Conservation (phyloP, 495 filamentous ascomycete species). For the Pyronema omphalodes region DNA sequence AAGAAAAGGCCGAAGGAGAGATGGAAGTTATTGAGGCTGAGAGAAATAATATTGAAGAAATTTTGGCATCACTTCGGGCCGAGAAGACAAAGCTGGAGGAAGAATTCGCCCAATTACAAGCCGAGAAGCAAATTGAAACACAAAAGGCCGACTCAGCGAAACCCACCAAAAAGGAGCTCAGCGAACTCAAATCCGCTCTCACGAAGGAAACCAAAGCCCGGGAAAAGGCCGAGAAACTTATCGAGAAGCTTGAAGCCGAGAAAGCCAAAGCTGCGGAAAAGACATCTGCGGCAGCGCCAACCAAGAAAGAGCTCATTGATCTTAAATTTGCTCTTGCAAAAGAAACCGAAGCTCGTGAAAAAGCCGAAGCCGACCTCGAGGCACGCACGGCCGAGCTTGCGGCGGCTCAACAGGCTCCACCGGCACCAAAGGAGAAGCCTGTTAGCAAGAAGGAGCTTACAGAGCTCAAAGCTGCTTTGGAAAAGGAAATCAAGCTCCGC, state of each 20-base stretch:
- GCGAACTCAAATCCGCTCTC: slow-evolving; percentile 47
- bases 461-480: background rate
- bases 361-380: slow-evolving; percentile 39
- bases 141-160: slow-evolving; percentile 45
- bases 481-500: slow-evolving; percentile 26
- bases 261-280: slow-evolving; percentile 24
- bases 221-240: slow-evolving; percentile 67
- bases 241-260: slow-evolving; percentile 46
- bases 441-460: slow-evolving; percentile 9
- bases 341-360: slow-evolving; percentile 63
- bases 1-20: slow-evolving; percentile 40
- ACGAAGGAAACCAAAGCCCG: slow-evolving; percentile 73
- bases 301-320: slow-evolving; percentile 45
- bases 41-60: background rate
- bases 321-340: slow-evolving; percentile 62
- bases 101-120: slow-evolving; percentile 77
- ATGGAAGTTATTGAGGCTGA: background rate
- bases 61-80: background rate
- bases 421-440: slow-evolving; percentile 17
- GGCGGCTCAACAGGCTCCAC: slow-evolving; percentile 25
- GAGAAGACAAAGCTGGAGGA: slow-evolving; percentile 31
- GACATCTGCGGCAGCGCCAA: slow-evolving; percentile 26
- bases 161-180: slow-evolving; percentile 2
- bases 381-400: slow-evolving; percentile 14
- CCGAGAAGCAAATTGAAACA: slow-evolving; percentile 59